Evolutionary conservation across 2,329 filamentous ascomycete species (phyloP), one percentile per base, ranked within the genome.

Genomic region (Ophiostoma himal-ulmi): DNA sequence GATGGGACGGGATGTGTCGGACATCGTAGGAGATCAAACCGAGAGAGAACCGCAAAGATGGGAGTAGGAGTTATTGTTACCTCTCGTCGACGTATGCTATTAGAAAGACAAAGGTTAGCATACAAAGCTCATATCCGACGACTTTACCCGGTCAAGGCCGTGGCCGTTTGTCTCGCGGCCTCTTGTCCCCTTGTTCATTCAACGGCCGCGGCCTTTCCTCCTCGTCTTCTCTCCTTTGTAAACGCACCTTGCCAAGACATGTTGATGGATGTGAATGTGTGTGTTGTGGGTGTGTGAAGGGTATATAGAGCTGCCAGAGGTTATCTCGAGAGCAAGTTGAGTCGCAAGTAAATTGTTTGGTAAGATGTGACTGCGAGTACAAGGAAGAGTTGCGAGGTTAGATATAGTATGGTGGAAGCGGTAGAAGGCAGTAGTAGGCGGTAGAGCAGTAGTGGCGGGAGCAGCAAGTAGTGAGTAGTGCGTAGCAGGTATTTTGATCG

Each of bases 191-290:
- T 57, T 57, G 14, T 5, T 26, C 52, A 30, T n/a, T 17, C 52
- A 22, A 57, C 22, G 52, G 57, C 26, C 26, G 22, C 26, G 26
- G 26, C 11, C 48, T 14, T 34, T 34, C 26, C 26, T 36, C 57
- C 2, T 17, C 57, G 26, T 36, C n/a, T 44, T 14, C 57, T 26
- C 37, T 48, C 44, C 44, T n/a, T 34, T 22, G 7, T 39, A 10
- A 39, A 68, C 68, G 36, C 14, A 74, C 73, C 72, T 73, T 74
- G 73, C 73, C 73, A 74, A 52, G 73, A 74, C 73, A 74, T 74
- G 67, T 14, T 74, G 72, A 41, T 41, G 7, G 64, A 44, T 67
- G 39, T 67, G 65, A 26, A 34, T 71, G 39, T 30, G 36, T 69
- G 70, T 44, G 37, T 14, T 14, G 48, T 68, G 67, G 60, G 67